Conservation (phyloP, 176 grass and related monocot species). For the Carex scoparia region DNA sequence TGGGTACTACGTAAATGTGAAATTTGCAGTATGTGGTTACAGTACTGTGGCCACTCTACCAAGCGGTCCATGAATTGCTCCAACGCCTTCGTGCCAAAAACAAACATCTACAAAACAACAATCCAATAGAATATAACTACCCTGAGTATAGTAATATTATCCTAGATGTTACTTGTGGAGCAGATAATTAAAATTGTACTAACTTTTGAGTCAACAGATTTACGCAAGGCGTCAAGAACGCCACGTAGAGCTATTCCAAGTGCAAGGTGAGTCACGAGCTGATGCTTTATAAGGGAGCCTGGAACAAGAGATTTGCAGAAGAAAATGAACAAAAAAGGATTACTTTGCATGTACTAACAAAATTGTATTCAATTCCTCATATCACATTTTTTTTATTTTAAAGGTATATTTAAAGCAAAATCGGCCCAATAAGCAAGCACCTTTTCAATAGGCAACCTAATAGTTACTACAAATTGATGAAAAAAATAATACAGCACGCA, state of each 20-base stretch:
- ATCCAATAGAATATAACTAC: conserved; percentile 16
- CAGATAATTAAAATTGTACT: conserved; percentile 22
- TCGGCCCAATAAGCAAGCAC: background rate
- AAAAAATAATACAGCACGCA: conserved; percentile 32
- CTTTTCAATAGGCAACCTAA: background rate
- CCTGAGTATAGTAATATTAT: background rate
- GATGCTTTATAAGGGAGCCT: conserved; percentile 92
- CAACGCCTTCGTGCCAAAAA: conserved; percentile 81
- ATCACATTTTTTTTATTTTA: conserved; percentile 3
- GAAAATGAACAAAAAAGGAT: conserved; percentile 18
- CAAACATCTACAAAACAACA: conserved; percentile 82
- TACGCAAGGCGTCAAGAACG: conserved; percentile 92
- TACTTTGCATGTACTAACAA: background rate
- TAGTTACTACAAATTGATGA: background rate
- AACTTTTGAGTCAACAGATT: conserved; percentile 96
- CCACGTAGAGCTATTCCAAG: conserved; percentile 79
- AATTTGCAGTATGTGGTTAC: conserved; percentile 98
- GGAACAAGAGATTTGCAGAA: conserved; percentile 4
- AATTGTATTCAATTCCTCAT: background rate
- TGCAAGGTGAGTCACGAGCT: conserved; percentile 65
- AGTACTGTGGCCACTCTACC: conserved; percentile 90
- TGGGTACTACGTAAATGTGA: conserved; percentile 91
- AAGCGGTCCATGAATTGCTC: conserved; percentile 93
- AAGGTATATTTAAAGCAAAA: background rate
- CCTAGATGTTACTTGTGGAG: background rate